phyloP scores from a whole-genome alignment of 352 stramenopile species.

The Globisporangium barbulae region DNA sequence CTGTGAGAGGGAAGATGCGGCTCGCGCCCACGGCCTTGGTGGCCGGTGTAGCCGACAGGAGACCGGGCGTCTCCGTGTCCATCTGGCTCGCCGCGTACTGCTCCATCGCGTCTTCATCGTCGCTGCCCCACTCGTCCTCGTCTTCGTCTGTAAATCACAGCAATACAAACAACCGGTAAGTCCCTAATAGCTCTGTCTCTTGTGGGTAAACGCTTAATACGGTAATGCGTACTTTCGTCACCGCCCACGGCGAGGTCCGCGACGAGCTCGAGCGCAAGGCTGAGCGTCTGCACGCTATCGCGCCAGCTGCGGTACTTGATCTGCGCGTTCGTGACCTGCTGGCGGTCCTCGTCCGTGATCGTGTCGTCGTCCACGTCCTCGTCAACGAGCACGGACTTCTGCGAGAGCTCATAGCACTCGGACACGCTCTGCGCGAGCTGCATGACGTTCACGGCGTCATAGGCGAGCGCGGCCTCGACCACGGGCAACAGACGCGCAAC shows the following conservation, averaged over 20 bases:
- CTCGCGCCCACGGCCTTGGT: conserved; percentile 41
- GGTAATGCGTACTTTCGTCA: conserved; percentile 34
- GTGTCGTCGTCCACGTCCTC: conserved; percentile 64
- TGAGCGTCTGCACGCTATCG: conserved; percentile 80
- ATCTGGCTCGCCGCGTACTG: conserved; percentile 67
- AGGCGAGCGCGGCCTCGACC: conserved; percentile 70
- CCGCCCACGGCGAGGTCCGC: conserved; percentile 53
- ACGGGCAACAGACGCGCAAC: conserved; percentile 66
- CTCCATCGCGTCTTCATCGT: conserved; percentile 89
- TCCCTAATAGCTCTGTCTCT: too few relatives aligned
- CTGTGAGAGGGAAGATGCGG: conserved; percentile 48
- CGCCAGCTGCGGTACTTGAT: conserved; percentile 68
- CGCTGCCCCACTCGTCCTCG: conserved; percentile 83
- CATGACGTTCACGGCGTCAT: conserved; percentile 71
- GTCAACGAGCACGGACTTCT: conserved; percentile 59
- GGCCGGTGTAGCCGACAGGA: conserved; percentile 20
- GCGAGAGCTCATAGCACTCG: conserved; percentile 53
- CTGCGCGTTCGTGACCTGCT: conserved; percentile 63
- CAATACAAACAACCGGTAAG: background rate
- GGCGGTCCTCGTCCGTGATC: conserved; percentile 52
- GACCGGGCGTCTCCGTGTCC: conserved; percentile 26
- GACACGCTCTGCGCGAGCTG: conserved; percentile 69
- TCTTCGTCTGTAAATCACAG: conserved; percentile 37
- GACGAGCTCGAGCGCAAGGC: conserved; percentile 71
- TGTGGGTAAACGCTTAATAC: too few relatives aligned